phyloP scores from a whole-genome alignment of 2,329 filamentous ascomycete genomes.

The Hymenoscyphus fraxineus region DNA sequence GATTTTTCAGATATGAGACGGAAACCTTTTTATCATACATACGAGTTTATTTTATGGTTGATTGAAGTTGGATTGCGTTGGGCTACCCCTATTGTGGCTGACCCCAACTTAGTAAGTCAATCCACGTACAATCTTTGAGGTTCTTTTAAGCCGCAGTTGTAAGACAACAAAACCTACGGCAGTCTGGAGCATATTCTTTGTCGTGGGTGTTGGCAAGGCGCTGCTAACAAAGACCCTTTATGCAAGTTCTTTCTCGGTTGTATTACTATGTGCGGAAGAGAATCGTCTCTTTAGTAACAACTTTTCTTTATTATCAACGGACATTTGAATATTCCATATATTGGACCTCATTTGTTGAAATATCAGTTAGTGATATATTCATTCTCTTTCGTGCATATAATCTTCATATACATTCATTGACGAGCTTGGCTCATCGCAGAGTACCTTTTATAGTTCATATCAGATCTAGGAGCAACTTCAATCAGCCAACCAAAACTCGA shows the following conservation, averaged over 20 bases:
- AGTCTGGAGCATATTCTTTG: neutral
- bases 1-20: neutral
- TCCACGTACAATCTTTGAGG: too few relatives aligned
- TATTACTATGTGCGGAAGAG: neutral
- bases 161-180: neutral
- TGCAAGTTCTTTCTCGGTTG: neutral
- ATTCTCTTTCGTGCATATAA: neutral
- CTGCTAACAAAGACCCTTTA: neutral
- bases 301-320: neutral
- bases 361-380: neutral
- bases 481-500: neutral
- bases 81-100: too few relatives aligned
- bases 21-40: neutral
- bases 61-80: too few relatives aligned
- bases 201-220: neutral
- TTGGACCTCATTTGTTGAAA: neutral
- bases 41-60: too few relatives aligned
- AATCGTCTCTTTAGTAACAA: neutral
- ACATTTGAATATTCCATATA: neutral
- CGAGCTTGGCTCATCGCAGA: neutral
- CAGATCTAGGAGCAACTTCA: neutral
- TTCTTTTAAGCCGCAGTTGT: too few relatives aligned
- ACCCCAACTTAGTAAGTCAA: too few relatives aligned
- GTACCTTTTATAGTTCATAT: neutral
- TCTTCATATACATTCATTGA: neutral